Evolutionary conservation across 1,139 yeast species (phyloP).

Genomic region (Pichia terricola): DNA sequence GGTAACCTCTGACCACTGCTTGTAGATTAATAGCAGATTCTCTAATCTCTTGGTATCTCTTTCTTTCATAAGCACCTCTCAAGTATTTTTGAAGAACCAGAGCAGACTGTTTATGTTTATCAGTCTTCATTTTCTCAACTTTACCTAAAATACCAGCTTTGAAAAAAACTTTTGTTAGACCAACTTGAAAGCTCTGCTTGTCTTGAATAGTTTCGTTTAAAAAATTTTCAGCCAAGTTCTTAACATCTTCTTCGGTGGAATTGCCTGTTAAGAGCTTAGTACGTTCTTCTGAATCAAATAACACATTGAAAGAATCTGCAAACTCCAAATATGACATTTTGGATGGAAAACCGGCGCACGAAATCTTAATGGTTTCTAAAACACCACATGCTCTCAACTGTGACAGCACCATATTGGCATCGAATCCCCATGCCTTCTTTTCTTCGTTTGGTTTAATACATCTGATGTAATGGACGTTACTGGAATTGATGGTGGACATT

Average conservation of each 20-base stretch:
- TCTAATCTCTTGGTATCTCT: slow-evolving; percentile 46
- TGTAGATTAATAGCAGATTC: slow-evolving; percentile 52
- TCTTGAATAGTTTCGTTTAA: slow-evolving; percentile 56
- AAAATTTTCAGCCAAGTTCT: slow-evolving; percentile 58
- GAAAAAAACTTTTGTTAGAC: slow-evolving; percentile 86
- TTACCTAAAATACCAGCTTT: slow-evolving; percentile 95
- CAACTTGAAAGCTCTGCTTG: slow-evolving; percentile 67
- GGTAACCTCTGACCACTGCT: slow-evolving; percentile 51
- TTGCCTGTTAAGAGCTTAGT: slow-evolving; percentile 47
- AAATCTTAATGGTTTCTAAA: slow-evolving; percentile 87
- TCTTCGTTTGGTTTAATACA: slow-evolving; percentile 96
- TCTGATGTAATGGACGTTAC: slow-evolving; percentile 93
- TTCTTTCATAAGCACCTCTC: slow-evolving; percentile 57
- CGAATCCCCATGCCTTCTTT: slow-evolving; percentile 93
- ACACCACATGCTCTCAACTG: slow-evolving; percentile 99
- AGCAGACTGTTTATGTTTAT: slow-evolving; percentile 69
- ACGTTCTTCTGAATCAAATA: slow-evolving; percentile 60
- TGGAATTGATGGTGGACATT: slow-evolving; percentile 86
- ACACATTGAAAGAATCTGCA: slow-evolving; percentile 79
- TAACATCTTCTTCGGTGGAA: slow-evolving; percentile 49
- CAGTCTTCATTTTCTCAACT: slow-evolving; percentile 76
- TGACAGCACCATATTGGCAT: slow-evolving; percentile 87
- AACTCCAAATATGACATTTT: slow-evolving; percentile 94
- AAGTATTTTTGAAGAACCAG: slow-evolving; percentile 80
- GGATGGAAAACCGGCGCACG: slow-evolving; percentile 97